These are phyloP conservation scores for Verbena officinalis DNA, from an alignment of 257 asterid genomes.

Conservation along the genomic window DNA sequence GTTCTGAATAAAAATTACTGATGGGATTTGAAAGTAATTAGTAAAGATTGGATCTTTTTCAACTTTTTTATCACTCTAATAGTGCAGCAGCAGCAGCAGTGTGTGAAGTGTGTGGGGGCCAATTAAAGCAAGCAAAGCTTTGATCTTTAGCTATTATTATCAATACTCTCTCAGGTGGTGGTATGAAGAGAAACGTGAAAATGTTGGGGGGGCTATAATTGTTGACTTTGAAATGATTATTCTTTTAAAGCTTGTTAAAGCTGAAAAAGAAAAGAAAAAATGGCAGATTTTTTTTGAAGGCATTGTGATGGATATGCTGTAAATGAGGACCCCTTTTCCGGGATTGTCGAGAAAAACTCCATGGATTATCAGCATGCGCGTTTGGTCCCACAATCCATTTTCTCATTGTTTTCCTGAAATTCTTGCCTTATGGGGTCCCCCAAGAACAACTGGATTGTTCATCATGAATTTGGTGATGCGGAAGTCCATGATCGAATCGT, in stretches of 20 bases:
- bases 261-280: neutral
- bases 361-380: constrained; percentile 78
- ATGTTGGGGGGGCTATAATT: constrained; percentile 24
- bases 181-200: constrained; percentile 5
- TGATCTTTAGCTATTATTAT: constrained; percentile 18
- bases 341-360: constrained; percentile 40
- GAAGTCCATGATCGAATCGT: constrained; percentile 43
- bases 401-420: constrained; percentile 31
- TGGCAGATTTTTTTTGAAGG: constrained; percentile 37
- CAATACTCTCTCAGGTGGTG: constrained; percentile 24
- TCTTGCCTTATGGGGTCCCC: constrained; percentile 4
- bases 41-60: constrained; percentile 26
- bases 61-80: constrained; percentile 23
- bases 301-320: constrained; percentile 48
- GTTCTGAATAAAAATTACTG: constrained; percentile 23
- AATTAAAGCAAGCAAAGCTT: constrained; percentile 31
- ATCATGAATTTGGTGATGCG: constrained; percentile 34
- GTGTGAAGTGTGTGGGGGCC: constrained; percentile 26
- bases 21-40: constrained; percentile 33
- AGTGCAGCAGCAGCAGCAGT: constrained; percentile 8
- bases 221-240: constrained; percentile 48
- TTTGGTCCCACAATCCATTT: constrained; percentile 62
- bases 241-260: constrained; percentile 34
- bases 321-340: constrained; percentile 39
- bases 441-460: constrained; percentile 2